These are phyloP conservation scores for Tulasnella sp. DNA, from an alignment of 768 basidiomycete species.

Conservation along the genomic window DNA sequence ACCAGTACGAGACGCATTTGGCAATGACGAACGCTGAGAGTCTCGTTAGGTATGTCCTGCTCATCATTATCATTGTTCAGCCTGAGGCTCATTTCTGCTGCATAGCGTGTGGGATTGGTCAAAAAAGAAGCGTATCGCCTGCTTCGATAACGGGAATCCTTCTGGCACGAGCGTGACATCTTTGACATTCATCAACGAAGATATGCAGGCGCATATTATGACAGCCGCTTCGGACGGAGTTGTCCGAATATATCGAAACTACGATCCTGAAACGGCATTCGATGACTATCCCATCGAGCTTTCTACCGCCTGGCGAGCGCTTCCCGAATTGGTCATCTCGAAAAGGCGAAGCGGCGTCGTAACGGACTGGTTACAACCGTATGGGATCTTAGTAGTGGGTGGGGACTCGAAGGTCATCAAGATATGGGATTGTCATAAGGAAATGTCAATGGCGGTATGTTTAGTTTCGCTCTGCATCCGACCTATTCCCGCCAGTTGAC, in stretches of 20 bases:
- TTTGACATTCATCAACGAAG: slow-evolving; percentile 88
- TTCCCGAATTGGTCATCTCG: slow-evolving; percentile 51
- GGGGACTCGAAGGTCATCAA: slow-evolving; percentile 84
- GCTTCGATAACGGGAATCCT: slow-evolving; percentile 84
- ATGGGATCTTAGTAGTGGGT: slow-evolving; percentile 76
- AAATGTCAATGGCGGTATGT: slow-evolving; percentile 50
- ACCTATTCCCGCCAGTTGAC: background rate
- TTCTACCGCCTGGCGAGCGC: slow-evolving; percentile 85
- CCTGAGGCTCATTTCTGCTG: background rate
- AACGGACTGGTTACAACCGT: slow-evolving; percentile 85
- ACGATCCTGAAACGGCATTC: slow-evolving; percentile 49
- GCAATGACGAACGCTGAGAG: slow-evolving; percentile 77
- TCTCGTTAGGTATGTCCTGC: slow-evolving; percentile 54
- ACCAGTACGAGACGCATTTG: slow-evolving; percentile 84
- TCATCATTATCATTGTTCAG: slow-evolving; percentile 11
- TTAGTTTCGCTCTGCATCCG: slow-evolving; percentile 28
- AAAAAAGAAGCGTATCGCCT: slow-evolving; percentile 57
- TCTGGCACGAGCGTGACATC: slow-evolving; percentile 75
- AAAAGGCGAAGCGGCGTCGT: slow-evolving; percentile 76
- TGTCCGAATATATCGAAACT: slow-evolving; percentile 85
- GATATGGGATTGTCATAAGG: slow-evolving; percentile 92
- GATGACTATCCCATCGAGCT: slow-evolving; percentile 65
- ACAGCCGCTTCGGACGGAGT: slow-evolving; percentile 87
- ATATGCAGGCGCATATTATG: slow-evolving; percentile 80
- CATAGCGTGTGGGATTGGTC: slow-evolving; percentile 92